A percentile compares a stretch with the other conserved stretches of the same genome.
phyloP scores from a whole-genome alignment of 2,329 filamentous ascomycete genomes.

The Exserohilum rostratum region DNA sequence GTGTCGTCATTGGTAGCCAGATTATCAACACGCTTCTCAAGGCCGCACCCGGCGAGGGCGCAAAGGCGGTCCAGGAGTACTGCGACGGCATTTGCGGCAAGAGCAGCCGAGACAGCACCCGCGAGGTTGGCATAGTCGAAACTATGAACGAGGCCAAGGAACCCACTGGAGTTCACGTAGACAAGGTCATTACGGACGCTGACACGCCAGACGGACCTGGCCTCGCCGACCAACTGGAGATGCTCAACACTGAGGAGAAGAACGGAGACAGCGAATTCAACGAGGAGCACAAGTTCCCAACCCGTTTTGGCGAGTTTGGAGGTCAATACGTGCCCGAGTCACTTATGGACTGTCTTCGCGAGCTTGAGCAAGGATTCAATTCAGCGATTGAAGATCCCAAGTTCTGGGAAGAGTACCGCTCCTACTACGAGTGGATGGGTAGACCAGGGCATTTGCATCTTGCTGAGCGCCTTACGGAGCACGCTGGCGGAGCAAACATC shows the following conservation, averaged over 20 bases:
- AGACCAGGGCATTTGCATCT: slow-evolving; percentile 90
- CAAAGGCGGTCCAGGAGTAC: slow-evolving; percentile 82
- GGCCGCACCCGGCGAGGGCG: slow-evolving; percentile 68
- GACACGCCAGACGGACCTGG: slow-evolving; percentile 65
- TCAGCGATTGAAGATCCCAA: slow-evolving; percentile 81
- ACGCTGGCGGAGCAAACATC: slow-evolving; percentile 91
- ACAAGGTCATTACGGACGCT: slow-evolving; percentile 68
- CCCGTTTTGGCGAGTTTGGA: slow-evolving; percentile 93
- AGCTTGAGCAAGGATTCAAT: slow-evolving; percentile 91
- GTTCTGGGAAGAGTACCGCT: slow-evolving; percentile 97
- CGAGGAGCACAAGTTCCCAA: slow-evolving; percentile 66
- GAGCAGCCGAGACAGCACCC: slow-evolving; percentile 58
- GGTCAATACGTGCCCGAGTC: slow-evolving; percentile 98
- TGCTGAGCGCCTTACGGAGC: slow-evolving; percentile 83
- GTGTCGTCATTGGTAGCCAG: slow-evolving; percentile 95
- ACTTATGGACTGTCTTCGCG: slow-evolving; percentile 91
- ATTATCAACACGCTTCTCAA: slow-evolving; percentile 82
- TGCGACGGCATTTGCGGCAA: slow-evolving; percentile 74
- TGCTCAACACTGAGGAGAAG: slow-evolving; percentile 69
- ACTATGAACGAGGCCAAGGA: slow-evolving; percentile 67
- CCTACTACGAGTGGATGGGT: slow-evolving; percentile 97
- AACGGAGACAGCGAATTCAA: slow-evolving; percentile 37
- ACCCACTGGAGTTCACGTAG: slow-evolving; percentile 69
- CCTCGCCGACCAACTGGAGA: slow-evolving; percentile 82
- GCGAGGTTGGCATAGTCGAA: slow-evolving; percentile 74